phyloP scores from a whole-genome alignment of 768 basidiomycete species.

The Cubamyces sp. region DNA sequence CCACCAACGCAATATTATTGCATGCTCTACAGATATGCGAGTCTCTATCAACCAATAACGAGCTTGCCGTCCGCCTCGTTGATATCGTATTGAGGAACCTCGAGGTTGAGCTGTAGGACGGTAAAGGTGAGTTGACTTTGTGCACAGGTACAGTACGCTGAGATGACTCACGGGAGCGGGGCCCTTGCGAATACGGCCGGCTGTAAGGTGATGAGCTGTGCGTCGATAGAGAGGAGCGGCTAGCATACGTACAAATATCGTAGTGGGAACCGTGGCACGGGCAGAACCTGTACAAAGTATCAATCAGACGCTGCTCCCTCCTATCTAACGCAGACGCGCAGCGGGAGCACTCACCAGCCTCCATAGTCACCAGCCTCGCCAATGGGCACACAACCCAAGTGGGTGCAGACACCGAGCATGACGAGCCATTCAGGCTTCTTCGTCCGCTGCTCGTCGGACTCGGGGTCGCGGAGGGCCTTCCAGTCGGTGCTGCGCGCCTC shows the following conservation, averaged over 20 bases:
- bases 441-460: conserved; percentile 84
- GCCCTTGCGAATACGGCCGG: conserved; percentile 94
- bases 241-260: conserved; percentile 77
- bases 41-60: conserved; percentile 68
- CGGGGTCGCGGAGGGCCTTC: conserved; percentile 89
- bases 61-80: conserved; percentile 87
- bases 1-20: conserved; percentile 19
- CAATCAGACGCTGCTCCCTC: not conserved
- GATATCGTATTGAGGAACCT: conserved; percentile 88
- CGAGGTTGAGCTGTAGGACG: conserved; percentile 79
- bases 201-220: conserved; percentile 42
- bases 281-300: conserved; percentile 74
- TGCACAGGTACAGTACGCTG: not conserved
- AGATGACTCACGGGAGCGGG: conserved; percentile 84
- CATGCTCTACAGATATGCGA: conserved; percentile 19
- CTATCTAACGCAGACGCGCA: not conserved
- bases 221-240: conserved; percentile 2
- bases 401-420: conserved; percentile 94
- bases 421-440: conserved; percentile 98
- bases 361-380: conserved; percentile 97
- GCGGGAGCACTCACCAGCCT: conserved; percentile 75
- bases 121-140: conserved; percentile 21
- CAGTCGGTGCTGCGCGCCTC: conserved; percentile 87
- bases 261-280: conserved; percentile 99
- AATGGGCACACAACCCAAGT: conserved; percentile 98